These are phyloP conservation scores for Drechslera avenae DNA, from an alignment of 2,329 filamentous ascomycete species.

Conservation along the genomic window DNA sequence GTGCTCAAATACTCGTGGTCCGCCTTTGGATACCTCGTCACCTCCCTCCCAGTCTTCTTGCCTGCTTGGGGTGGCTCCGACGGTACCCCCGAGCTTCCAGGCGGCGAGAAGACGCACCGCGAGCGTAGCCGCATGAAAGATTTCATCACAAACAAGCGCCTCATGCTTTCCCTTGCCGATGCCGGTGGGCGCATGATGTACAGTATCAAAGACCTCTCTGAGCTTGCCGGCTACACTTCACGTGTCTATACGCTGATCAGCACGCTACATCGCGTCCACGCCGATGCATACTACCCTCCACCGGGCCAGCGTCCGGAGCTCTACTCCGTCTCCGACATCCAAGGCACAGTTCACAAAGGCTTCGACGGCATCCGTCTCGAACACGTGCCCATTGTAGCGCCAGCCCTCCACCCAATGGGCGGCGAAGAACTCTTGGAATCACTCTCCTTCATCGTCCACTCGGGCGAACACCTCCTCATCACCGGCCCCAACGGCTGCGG, in stretches of 20 bases:
- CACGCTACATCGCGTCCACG: conserved; percentile 90
- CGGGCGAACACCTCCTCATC: conserved; percentile 91
- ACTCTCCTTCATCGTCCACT: conserved; percentile 84
- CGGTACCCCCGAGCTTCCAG: conserved; percentile 69
- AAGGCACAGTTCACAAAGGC: conserved; percentile 91
- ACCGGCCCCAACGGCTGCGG: conserved; percentile 94
- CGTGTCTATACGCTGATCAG: conserved; percentile 95
- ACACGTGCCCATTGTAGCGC: conserved; percentile 90
- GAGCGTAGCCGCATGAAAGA: conserved; percentile 93
- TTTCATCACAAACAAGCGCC: conserved; percentile 97
- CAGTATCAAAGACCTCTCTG: conserved; percentile 95
- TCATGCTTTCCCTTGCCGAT: conserved; percentile 96
- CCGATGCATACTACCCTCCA: conserved; percentile 79
- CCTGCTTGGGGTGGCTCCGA: conserved; percentile 90
- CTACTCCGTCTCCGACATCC: conserved; percentile 87
- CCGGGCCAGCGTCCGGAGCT: conserved; percentile 73
- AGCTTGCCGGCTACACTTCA: conserved; percentile 93
- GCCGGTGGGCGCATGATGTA: conserved; percentile 99
- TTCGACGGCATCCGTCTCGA: conserved; percentile 95
- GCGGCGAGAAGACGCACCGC: conserved; percentile 58
- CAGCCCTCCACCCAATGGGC: conserved; percentile 82
- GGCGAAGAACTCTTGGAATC: conserved; percentile 91
- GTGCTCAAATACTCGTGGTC: conserved; percentile 99
- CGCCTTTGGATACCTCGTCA: conserved; percentile 92
- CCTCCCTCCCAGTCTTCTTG: conserved; percentile 90